A percentile compares a stretch with the other conserved stretches of the same genome.
These are phyloP conservation scores for Mycena olivaceomarginata DNA, from an alignment of 768 basidiomycete species.

Conservation along the genomic window DNA sequence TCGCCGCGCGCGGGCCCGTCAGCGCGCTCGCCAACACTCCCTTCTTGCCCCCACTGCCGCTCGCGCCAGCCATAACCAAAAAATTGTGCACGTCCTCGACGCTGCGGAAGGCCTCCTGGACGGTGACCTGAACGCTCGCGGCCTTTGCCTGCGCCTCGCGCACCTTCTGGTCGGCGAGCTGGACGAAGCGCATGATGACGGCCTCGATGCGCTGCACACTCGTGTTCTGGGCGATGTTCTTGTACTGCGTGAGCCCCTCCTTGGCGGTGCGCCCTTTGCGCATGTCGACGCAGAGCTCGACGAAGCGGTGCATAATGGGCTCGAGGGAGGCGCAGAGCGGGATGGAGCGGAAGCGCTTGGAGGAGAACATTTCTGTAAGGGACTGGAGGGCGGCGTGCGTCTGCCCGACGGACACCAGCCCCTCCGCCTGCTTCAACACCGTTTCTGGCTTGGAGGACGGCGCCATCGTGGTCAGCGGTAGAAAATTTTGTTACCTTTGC, in stretches of 20 bases:
- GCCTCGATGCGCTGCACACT: constrained; percentile 94
- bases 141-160: constrained; percentile 92
- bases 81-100: constrained; percentile 99
- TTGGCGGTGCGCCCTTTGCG: constrained; percentile 95
- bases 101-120: constrained; percentile 98
- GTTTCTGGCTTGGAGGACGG: constrained; percentile 96
- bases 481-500: too few species aligned
- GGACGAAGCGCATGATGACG: constrained; percentile 92
- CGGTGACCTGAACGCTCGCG: constrained; percentile 77
- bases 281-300: constrained; percentile 73
- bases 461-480: constrained; percentile 71
- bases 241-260: constrained; percentile 96
- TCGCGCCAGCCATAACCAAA: constrained; percentile 84
- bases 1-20: constrained; percentile 78
- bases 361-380: constrained; percentile 90
- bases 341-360: constrained; percentile 91
- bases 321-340: constrained; percentile 81
- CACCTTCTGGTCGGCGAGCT: constrained; percentile 88
- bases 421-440: constrained; percentile 94
- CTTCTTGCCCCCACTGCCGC: too few species aligned
- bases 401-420: constrained; percentile 94
- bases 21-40: constrained; percentile 76
- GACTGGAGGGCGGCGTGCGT: constrained; percentile 93
- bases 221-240: constrained; percentile 96
- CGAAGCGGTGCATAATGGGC: constrained; percentile 96